Percentiles rank a stretch among this genome's conserved stretches.
Conservation (phyloP, 257 asterid species). For the Nicotiana paniculata region DNA sequence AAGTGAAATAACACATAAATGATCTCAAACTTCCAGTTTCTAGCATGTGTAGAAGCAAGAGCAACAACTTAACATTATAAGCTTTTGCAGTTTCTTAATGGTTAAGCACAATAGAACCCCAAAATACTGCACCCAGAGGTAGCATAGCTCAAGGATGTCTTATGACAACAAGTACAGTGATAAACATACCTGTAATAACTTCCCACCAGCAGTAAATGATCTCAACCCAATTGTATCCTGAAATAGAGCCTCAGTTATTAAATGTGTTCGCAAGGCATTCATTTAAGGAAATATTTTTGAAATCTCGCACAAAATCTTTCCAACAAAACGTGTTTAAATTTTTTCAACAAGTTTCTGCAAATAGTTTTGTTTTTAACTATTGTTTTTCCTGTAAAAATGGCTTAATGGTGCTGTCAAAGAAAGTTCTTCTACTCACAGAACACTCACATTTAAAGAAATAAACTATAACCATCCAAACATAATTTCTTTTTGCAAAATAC, state of each 20-base stretch:
- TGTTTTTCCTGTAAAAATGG: not conserved
- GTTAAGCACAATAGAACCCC: not conserved
- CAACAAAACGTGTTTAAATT: not conserved
- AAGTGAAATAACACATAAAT: not conserved
- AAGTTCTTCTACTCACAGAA: not conserved
- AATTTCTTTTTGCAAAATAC: not conserved
- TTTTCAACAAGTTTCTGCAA: not conserved
- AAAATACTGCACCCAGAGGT: not conserved
- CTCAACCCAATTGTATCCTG: constrained; percentile 95
- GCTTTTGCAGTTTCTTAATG: not conserved
- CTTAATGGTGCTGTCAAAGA: not conserved
- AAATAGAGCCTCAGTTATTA: constrained; percentile 13
- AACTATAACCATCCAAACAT: not conserved
- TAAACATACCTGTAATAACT: constrained; percentile 75
- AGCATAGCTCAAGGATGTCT: not conserved
- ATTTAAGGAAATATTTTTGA: not conserved
- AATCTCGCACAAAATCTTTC: not conserved
- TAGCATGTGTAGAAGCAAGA: not conserved
- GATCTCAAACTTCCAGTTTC: not conserved
- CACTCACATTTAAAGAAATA: not conserved
- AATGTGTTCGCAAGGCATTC: not conserved
- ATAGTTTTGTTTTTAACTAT: not conserved
- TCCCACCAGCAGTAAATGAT: constrained; percentile 99
- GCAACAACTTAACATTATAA: not conserved
- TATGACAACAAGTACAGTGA: not conserved